Percentiles rank a stretch among this genome's conserved stretches.
Conservation (phyloP, 1,284 basidiomycete species). For the Fomitopsis pinicola region DNA sequence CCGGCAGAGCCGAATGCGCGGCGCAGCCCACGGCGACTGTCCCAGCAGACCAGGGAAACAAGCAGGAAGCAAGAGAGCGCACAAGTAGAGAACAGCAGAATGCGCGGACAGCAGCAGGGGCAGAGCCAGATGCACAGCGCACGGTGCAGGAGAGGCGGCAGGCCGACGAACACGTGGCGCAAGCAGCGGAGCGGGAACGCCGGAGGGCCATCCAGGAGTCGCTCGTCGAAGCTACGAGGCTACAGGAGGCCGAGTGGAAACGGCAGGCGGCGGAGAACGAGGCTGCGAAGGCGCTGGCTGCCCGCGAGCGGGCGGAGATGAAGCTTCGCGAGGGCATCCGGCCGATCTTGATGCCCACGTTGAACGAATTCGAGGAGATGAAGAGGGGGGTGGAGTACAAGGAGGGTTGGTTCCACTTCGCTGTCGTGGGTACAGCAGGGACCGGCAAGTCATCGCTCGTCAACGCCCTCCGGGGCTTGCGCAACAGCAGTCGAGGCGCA, state of each 20-base stretch:
- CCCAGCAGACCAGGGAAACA: neutral
- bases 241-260: neutral
- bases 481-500: neutral
- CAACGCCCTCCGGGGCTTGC: slow-evolving; percentile 2
- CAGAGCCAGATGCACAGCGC: neutral
- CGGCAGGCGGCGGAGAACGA: neutral
- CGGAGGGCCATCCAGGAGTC: neutral
- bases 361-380: neutral
- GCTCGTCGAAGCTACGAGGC: neutral
- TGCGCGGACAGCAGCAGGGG: neutral
- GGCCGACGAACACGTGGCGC: neutral
- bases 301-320: neutral
- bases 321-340: slow-evolving; percentile 1
- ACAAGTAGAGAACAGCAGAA: neutral
- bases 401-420: slow-evolving; percentile 3
- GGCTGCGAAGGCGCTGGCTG: neutral
- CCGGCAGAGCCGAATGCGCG: neutral
- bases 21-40: too few relatives aligned
- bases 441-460: slow-evolving; percentile 4
- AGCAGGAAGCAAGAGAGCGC: neutral
- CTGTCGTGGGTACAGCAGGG: neutral
- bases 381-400: neutral
- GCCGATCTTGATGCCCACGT: neutral
- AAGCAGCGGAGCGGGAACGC: neutral
- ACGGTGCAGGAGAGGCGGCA: neutral